Evolutionary conservation across 2,329 filamentous ascomycete species (phyloP).

Genomic region (Coniochaeta sp.): DNA sequence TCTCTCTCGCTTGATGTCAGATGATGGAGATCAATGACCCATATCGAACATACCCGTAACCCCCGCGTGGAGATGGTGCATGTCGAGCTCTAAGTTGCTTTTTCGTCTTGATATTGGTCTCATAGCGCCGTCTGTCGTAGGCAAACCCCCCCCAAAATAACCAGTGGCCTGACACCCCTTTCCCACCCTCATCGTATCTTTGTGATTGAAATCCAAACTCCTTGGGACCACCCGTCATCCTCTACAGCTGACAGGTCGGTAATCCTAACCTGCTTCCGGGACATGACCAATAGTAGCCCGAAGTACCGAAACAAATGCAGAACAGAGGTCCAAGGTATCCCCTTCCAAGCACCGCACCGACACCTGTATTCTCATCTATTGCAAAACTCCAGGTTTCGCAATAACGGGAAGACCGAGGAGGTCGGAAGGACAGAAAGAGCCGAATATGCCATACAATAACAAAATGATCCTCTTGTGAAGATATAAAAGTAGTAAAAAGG

Average conservation of each 20-base stretch:
- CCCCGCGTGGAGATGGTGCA: background rate
- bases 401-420: background rate
- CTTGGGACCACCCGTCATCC: background rate
- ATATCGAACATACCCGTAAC: background rate
- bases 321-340: background rate
- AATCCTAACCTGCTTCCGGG: background rate
- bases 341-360: background rate
- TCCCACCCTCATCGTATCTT: background rate
- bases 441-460: background rate
- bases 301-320: background rate
- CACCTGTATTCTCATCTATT: background rate
- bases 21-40: background rate
- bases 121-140: slow-evolving; percentile 1
- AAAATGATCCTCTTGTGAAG: background rate
- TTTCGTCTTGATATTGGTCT: background rate
- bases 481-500: background rate
- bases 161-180: background rate
- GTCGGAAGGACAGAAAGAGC: background rate
- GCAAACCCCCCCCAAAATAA: background rate
- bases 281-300: background rate
- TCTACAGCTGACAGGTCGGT: background rate
- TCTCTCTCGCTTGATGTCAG: background rate
- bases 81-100: background rate
- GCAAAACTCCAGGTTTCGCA: background rate
- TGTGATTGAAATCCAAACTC: background rate